Evolutionary conservation across 495 filamentous ascomycete species (phyloP).

Genomic region (Tuber umbilicatum): DNA sequence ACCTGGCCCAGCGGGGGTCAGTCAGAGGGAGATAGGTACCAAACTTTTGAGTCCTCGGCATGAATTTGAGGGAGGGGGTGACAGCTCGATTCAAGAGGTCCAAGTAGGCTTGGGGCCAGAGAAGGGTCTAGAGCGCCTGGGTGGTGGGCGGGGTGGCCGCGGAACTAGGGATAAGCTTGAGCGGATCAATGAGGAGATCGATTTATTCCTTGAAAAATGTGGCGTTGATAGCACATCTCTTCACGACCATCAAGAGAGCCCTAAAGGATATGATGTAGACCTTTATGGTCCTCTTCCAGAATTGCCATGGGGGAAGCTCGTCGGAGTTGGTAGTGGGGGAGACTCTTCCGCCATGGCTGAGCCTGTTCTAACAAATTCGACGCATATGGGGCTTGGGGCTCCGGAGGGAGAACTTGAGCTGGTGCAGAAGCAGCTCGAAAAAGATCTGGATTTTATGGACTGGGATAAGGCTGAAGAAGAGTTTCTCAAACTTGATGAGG

Average conservation of each 20-base stretch:
- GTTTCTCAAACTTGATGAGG: neutral
- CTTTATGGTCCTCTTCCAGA: neutral
- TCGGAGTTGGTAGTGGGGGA: neutral
- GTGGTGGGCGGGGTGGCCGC: neutral
- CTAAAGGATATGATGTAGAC: neutral
- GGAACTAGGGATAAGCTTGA: neutral
- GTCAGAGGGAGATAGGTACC: neutral
- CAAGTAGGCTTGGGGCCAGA: neutral
- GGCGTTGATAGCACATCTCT: neutral
- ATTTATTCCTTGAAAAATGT: neutral
- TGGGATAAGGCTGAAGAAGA: neutral
- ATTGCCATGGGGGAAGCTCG: neutral
- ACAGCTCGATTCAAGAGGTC: neutral
- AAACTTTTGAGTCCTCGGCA: neutral
- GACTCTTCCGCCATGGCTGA: neutral
- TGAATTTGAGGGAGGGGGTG: neutral
- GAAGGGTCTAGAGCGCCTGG: neutral
- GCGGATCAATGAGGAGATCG: neutral
- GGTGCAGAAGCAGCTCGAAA: neutral
- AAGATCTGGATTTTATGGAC: constrained; percentile 1
- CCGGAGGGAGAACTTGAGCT: neutral
- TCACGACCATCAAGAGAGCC: neutral
- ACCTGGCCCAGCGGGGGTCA: neutral
- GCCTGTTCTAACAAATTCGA: neutral
- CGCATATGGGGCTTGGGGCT: neutral